Percentiles rank a stretch among this genome's conserved stretches.
These are phyloP conservation scores for Malassezia equina DNA, from an alignment of 1,284 basidiomycete genomes.

Conservation along the genomic window DNA sequence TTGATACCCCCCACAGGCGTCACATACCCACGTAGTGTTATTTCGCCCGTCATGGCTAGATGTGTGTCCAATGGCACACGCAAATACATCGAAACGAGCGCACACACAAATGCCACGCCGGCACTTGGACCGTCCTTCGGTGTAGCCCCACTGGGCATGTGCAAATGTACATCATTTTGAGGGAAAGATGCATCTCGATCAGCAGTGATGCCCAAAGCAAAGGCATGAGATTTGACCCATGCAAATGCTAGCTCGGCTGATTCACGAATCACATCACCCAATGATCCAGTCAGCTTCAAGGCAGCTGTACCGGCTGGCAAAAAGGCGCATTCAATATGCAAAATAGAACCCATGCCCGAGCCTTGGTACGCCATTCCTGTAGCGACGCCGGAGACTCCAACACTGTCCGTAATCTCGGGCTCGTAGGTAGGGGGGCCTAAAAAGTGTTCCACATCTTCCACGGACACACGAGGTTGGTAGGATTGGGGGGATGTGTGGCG, in stretches of 20 bases:
- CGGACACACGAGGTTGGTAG: conserved; percentile 61
- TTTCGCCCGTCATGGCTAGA: conserved; percentile 45
- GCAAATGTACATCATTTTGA: conserved; percentile 73
- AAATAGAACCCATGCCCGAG: conserved; percentile 71
- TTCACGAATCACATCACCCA: conserved; percentile 66
- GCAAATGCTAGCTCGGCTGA: conserved; percentile 69
- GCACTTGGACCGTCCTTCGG: conserved; percentile 79
- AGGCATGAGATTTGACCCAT: conserved; percentile 63
- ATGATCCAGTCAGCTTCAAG: conserved; percentile 67
- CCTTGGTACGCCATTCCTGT: conserved; percentile 81
- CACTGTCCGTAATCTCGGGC: conserved; percentile 63
- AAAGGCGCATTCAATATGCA: conserved; percentile 68
- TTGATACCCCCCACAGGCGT: conserved; percentile 45
- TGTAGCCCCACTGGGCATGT: conserved; percentile 72
- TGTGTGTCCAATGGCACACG: conserved; percentile 54
- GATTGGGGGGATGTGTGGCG: conserved; percentile 46
- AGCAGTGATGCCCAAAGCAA: conserved; percentile 65
- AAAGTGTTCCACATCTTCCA: conserved; percentile 69
- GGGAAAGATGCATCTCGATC: conserved; percentile 63
- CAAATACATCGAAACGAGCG: conserved; percentile 70
- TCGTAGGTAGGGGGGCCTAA: conserved; percentile 73
- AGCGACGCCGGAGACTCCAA: conserved; percentile 61
- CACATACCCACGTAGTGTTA: conserved; percentile 41
- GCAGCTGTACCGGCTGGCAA: conserved; percentile 60
- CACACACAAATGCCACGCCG: conserved; percentile 75